A percentile compares a stretch with the other conserved stretches of the same genome.
Conservation (phyloP, 768 basidiomycete species). For the Boletellus ananiceps region DNA sequence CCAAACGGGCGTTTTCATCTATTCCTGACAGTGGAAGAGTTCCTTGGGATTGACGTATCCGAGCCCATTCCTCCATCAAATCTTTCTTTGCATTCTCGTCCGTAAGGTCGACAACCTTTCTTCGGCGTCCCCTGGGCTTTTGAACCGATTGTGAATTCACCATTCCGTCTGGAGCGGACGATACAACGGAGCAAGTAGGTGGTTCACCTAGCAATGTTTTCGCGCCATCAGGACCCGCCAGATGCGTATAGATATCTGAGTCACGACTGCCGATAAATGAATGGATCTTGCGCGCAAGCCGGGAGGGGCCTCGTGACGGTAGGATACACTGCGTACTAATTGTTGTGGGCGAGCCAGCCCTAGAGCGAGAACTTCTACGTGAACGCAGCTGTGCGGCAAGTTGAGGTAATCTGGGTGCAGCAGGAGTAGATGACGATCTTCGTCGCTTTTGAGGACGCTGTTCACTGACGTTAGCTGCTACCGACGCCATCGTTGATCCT, state of each 20-base stretch:
- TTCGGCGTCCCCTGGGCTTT: slow-evolving; percentile 15
- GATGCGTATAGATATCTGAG: slow-evolving; percentile 27
- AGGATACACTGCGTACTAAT: slow-evolving; percentile 1
- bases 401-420: slow-evolving; percentile 10
- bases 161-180: not conserved
- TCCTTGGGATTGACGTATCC: slow-evolving; percentile 28
- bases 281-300: slow-evolving; percentile 18
- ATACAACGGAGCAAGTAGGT: not conserved
- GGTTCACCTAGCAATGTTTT: slow-evolving; percentile 9
- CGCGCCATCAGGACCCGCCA: slow-evolving; percentile 20
- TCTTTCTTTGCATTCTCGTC: slow-evolving; percentile 21
- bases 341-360: slow-evolving; percentile 12
- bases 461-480: not conserved
- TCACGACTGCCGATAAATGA: slow-evolving; percentile 10
- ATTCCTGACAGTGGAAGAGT: slow-evolving; percentile 12
- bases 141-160: slow-evolving; percentile 2
- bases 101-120: slow-evolving; percentile 11
- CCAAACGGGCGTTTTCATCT: slow-evolving; percentile 1
- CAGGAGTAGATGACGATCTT: slow-evolving; percentile 19
- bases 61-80: slow-evolving; percentile 30
- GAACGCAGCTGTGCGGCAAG: slow-evolving; percentile 4
- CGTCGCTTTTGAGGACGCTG: slow-evolving; percentile 19
- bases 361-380: slow-evolving; percentile 15
- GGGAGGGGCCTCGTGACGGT: slow-evolving; percentile 18
- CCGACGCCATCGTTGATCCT: not conserved